These are phyloP conservation scores for Leptographium wingfieldii DNA, from an alignment of 2,329 filamentous ascomycete species.

Conservation along the genomic window DNA sequence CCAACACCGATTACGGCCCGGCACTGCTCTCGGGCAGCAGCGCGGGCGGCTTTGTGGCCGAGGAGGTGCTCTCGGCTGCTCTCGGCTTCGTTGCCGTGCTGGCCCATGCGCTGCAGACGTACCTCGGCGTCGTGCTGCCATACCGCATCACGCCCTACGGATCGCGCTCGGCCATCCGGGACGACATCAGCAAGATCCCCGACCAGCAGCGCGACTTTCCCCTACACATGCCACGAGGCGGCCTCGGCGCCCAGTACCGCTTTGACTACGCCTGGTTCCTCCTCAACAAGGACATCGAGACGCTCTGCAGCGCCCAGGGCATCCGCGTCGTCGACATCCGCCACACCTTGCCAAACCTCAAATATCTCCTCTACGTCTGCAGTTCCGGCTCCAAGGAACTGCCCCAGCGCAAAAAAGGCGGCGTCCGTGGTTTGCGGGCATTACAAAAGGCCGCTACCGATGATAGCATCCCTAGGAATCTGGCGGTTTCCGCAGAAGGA, in stretches of 20 bases:
- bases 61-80: conserved; percentile 66
- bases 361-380: conserved; percentile 82
- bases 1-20: conserved; percentile 64
- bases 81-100: conserved; percentile 70
- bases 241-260: conserved; percentile 63
- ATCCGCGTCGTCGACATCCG: conserved; percentile 78
- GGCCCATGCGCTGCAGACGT: conserved; percentile 65
- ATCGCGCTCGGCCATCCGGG: conserved; percentile 63
- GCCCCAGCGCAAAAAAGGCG: conserved; percentile 48
- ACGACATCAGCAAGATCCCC: conserved; percentile 52
- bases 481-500: neutral
- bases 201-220: conserved; percentile 63
- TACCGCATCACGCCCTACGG: conserved; percentile 65
- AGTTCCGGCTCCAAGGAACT: conserved; percentile 61
- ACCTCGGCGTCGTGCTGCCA: conserved; percentile 64
- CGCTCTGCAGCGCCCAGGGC: conserved; percentile 50
- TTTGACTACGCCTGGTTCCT: conserved; percentile 96
- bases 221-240: conserved; percentile 52
- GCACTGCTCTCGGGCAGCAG: conserved; percentile 14
- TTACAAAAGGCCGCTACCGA: neutral
- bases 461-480: neutral
- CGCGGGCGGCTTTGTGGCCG: conserved; percentile 30
- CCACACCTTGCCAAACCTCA: conserved; percentile 84
- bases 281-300: conserved; percentile 90
- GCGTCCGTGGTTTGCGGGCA: conserved; percentile 38